These are phyloP conservation scores for Hemisphaericaspora xylanilytica DNA, from an alignment of 1,139 yeast genomes.

Conservation along the genomic window DNA sequence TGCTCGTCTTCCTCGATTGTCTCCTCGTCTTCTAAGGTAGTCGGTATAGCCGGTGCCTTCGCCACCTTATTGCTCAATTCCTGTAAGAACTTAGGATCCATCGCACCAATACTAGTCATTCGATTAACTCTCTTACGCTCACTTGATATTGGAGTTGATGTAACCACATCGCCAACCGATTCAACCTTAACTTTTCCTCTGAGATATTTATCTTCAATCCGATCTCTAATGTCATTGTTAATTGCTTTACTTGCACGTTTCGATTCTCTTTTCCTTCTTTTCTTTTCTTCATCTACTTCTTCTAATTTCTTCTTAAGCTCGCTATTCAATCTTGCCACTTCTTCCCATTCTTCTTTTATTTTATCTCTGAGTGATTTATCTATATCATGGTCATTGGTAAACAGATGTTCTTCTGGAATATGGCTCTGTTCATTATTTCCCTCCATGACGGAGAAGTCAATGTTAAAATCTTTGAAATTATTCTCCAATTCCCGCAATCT, in stretches of 20 bases:
- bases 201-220: conserved; percentile 49
- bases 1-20: neutral
- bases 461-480: conserved; percentile 58
- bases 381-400: conserved; percentile 16
- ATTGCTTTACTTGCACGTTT: conserved; percentile 9
- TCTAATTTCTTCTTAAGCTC: conserved; percentile 38
- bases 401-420: neutral
- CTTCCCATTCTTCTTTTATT: conserved; percentile 44
- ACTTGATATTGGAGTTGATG: conserved; percentile 8
- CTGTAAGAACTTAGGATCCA: conserved; percentile 55
- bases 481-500: conserved; percentile 62
- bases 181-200: conserved; percentile 39
- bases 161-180: conserved; percentile 13
- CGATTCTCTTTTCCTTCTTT: conserved; percentile 15
- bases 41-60: conserved; percentile 17
- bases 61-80: conserved; percentile 56
- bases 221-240: conserved; percentile 20
- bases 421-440: conserved; percentile 6
- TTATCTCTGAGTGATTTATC: conserved; percentile 39
- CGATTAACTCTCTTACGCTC: conserved; percentile 27
- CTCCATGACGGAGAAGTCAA: conserved; percentile 43
- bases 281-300: conserved; percentile 17
- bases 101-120: conserved; percentile 36
- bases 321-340: conserved; percentile 45
- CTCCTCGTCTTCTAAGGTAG: conserved; percentile 3